phyloP scores from a whole-genome alignment of 768 basidiomycete genomes.

The Amanita pallidorosea region DNA sequence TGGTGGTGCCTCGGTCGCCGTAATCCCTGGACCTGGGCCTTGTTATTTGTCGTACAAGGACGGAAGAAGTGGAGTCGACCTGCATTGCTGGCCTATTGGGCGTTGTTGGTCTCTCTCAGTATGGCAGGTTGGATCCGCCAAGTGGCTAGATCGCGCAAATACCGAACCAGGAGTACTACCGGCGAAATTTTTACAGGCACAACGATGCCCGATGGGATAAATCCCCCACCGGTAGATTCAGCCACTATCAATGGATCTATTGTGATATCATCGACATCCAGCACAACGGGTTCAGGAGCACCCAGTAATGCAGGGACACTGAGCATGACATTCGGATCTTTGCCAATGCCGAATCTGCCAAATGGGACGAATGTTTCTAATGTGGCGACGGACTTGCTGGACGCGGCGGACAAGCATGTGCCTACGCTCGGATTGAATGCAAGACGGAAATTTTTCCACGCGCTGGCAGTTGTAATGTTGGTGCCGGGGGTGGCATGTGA shows the following conservation, averaged over 20 bases:
- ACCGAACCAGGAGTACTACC: conserved; percentile 37
- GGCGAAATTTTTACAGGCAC: conserved; percentile 24
- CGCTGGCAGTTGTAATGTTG: conserved; percentile 92
- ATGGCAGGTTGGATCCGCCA: conserved; percentile 95
- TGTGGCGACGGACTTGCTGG: conserved; percentile 57
- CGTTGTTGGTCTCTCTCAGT: conserved; percentile 62
- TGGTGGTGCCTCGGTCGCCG: conserved; percentile 72
- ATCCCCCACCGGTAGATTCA: conserved; percentile 1
- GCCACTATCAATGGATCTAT: conserved; percentile 2
- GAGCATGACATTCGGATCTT: conserved; percentile 34
- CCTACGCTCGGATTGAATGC: conserved; percentile 87
- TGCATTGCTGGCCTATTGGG: conserved; percentile 81
- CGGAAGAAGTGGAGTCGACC: conserved; percentile 69
- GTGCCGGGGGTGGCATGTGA: conserved; percentile 88
- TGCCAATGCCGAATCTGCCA: conserved; percentile 42
- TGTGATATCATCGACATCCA: neutral
- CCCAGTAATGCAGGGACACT: conserved; percentile 14
- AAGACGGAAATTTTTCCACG: conserved; percentile 95
- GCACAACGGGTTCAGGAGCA: conserved; percentile 6
- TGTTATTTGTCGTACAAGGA: conserved; percentile 73
- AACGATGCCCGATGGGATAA: conserved; percentile 12
- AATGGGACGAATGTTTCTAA: conserved; percentile 33
- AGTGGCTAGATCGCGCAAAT: conserved; percentile 64
- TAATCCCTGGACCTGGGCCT: conserved; percentile 81
- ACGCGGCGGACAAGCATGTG: conserved; percentile 84